A percentile compares a stretch with the other conserved stretches of the same genome.
These are phyloP conservation scores for Gnaphalium uliginosum DNA, from an alignment of 129 eudicot genomes.

Conservation along the genomic window DNA sequence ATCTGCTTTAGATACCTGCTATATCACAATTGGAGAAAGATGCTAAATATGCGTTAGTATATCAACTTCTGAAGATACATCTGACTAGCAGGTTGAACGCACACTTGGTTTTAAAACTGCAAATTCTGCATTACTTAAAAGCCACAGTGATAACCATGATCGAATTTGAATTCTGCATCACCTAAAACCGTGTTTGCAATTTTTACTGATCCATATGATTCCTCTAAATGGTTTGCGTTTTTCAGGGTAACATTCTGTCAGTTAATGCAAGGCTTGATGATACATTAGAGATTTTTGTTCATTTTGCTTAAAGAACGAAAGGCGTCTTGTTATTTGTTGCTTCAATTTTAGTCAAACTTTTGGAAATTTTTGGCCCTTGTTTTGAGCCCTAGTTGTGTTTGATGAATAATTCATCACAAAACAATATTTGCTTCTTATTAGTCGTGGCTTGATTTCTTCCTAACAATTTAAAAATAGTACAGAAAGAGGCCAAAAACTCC, in stretches of 20 bases:
- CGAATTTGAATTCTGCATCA: not conserved
- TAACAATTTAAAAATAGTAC: not conserved
- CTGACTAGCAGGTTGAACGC: slow-evolving; percentile 65
- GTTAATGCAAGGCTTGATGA: slow-evolving; percentile 57
- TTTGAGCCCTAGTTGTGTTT: slow-evolving; percentile 18
- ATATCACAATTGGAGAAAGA: slow-evolving; percentile 89
- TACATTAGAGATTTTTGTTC: slow-evolving; percentile 41
- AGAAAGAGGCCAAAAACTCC: slow-evolving; percentile 7
- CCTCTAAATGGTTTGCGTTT: not conserved
- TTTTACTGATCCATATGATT: slow-evolving; percentile 2
- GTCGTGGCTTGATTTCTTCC: not conserved
- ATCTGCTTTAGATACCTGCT: slow-evolving; percentile 84
- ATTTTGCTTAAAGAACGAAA: slow-evolving; percentile 17
- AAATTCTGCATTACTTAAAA: slow-evolving; percentile 50
- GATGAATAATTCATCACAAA: slow-evolving; percentile 14
- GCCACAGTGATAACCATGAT: slow-evolving; percentile 52
- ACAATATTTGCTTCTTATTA: not conserved
- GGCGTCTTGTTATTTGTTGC: not conserved
- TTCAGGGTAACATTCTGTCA: slow-evolving; percentile 75
- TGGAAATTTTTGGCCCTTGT: slow-evolving; percentile 30
- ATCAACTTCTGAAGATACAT: slow-evolving; percentile 73
- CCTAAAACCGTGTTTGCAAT: not conserved
- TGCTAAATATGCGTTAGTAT: slow-evolving; percentile 51
- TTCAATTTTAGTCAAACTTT: not conserved
- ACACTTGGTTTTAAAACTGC: slow-evolving; percentile 61